Evolutionary conservation across 306 rosid species (phyloP).

Genomic region (Vigna angularis): DNA sequence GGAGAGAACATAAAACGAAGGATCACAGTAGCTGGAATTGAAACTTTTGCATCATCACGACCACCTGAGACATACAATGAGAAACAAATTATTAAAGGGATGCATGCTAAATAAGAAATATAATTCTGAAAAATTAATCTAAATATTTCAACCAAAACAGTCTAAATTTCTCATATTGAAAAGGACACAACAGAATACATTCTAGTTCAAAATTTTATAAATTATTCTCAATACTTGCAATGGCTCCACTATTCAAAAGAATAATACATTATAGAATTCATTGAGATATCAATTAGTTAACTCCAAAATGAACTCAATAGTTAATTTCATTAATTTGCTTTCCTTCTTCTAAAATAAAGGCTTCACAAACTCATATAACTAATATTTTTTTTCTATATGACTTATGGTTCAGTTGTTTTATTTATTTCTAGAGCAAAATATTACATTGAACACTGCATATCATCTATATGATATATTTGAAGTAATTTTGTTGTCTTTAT

Average conservation of each 20-base stretch:
- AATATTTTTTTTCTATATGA: background rate
- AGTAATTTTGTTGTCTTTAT: background rate
- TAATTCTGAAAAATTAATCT: slow-evolving; percentile 35
- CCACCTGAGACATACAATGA: slow-evolving; percentile 68
- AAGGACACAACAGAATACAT: slow-evolving; percentile 35
- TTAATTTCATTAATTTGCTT: background rate
- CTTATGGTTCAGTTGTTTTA: background rate
- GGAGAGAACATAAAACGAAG: slow-evolving; percentile 87
- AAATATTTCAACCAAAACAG: slow-evolving; percentile 27
- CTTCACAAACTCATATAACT: background rate
- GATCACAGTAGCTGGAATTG: slow-evolving; percentile 82
- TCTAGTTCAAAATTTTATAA: slow-evolving; percentile 4
- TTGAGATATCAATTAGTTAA: slow-evolving; percentile 15
- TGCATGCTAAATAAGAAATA: slow-evolving; percentile 36
- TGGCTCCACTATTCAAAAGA: slow-evolving; percentile 21
- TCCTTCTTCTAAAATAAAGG: background rate
- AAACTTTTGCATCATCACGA: slow-evolving; percentile 82
- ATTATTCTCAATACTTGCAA: slow-evolving; percentile 21
- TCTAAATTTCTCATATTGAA: slow-evolving; percentile 22
- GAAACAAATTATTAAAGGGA: slow-evolving; percentile 37
- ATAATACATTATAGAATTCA: background rate
- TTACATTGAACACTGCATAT: background rate
- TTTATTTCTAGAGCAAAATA: background rate
- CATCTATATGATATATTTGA: background rate
- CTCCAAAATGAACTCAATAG: slow-evolving; percentile 24